These are phyloP conservation scores for Pichia kluyveri DNA, from an alignment of 805 yeast species.

Conservation along the genomic window DNA sequence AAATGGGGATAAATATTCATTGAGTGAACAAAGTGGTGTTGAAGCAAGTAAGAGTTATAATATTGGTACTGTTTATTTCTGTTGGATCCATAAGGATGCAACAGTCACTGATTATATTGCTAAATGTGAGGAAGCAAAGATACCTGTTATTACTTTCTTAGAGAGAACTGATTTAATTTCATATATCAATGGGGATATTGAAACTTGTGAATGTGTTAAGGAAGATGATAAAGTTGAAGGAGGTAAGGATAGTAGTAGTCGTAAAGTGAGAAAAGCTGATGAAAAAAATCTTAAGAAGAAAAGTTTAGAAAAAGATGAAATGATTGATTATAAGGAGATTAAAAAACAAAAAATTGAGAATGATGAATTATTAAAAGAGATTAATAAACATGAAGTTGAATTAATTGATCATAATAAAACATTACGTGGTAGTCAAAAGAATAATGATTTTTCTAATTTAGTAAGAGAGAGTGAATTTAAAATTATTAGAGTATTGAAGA, in stretches of 20 bases:
- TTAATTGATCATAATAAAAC: slow-evolving; percentile 34
- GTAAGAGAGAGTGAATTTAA: slow-evolving; percentile 57
- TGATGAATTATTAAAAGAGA: slow-evolving; percentile 43
- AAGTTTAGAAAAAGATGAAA: background rate
- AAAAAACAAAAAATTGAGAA: slow-evolving; percentile 24
- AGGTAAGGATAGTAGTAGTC: too few species aligned
- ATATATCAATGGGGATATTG: slow-evolving; percentile 68
- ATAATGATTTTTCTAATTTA: slow-evolving; percentile 58
- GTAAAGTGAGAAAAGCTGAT: background rate
- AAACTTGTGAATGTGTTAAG: slow-evolving; percentile 44
- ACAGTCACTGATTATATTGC: slow-evolving; percentile 75
- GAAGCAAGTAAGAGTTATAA: slow-evolving; percentile 38
- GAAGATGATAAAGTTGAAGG: slow-evolving; percentile 22
- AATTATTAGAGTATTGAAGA: slow-evolving; percentile 29
- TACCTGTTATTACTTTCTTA: slow-evolving; percentile 68
- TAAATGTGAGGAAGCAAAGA: slow-evolving; percentile 53
- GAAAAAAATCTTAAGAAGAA: background rate
- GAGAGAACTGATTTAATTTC: slow-evolving; percentile 78
- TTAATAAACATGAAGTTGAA: slow-evolving; percentile 35
- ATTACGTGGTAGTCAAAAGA: slow-evolving; percentile 47
- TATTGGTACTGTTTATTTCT: slow-evolving; percentile 57
- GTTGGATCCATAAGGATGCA: slow-evolving; percentile 69
- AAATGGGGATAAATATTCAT: background rate
- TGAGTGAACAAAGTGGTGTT: background rate
- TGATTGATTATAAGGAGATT: slow-evolving; percentile 7